Conservation (phyloP, 1,284 basidiomycete genomes). For the Phaffia rhodozyma region DNA sequence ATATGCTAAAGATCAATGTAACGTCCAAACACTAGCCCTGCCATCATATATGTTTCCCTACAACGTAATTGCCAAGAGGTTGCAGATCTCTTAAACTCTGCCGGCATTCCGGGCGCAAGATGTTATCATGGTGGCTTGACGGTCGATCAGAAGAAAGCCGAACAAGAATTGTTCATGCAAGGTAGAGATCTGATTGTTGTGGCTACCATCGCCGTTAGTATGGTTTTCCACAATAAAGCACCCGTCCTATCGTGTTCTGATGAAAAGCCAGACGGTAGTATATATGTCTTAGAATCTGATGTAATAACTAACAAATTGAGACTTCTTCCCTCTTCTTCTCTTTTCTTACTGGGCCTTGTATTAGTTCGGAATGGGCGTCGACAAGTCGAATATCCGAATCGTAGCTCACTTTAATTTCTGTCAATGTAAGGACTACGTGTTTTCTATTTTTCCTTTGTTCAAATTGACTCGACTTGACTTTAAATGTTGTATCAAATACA, state of each 20-base stretch:
- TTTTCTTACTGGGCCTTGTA: conserved; percentile 11
- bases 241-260: too few relatives aligned
- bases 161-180: conserved; percentile 32
- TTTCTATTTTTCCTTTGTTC: conserved; percentile 27
- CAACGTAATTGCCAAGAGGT: conserved; percentile 24
- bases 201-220: conserved; percentile 30
- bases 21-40: conserved; percentile 23
- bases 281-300: too few relatives aligned
- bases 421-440: too few relatives aligned
- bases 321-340: conserved; percentile 20
- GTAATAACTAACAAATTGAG: neutral
- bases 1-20: neutral
- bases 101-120: conserved; percentile 28
- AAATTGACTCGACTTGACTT: conserved; percentile 26
- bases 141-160: conserved; percentile 27
- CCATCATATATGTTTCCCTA: conserved; percentile 36
- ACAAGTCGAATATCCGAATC: conserved; percentile 31
- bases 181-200: conserved; percentile 32
- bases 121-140: conserved; percentile 35
- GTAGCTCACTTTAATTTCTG: conserved; percentile 25
- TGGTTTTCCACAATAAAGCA: neutral
- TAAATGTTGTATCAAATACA: neutral
- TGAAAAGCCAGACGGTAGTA: too few relatives aligned
- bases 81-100: neutral
- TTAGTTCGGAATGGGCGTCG: conserved; percentile 30